Evolutionary conservation across 1,284 basidiomycete genomes (phyloP).

Genomic region (Sutorius eximius): DNA sequence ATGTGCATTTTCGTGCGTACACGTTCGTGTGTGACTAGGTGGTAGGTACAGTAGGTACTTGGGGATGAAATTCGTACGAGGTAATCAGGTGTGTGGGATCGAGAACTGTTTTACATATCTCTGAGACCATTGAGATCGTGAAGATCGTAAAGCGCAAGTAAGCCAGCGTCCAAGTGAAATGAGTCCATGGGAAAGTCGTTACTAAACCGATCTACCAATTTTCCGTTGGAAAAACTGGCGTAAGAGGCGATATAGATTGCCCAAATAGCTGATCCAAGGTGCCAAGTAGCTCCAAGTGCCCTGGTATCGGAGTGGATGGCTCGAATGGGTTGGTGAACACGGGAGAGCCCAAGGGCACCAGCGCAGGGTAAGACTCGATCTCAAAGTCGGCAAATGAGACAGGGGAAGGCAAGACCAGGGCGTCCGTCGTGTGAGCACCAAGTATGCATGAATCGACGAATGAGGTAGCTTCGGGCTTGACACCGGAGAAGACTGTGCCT

Average conservation of each 20-base stretch:
- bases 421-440: conserved; percentile 14
- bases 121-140: neutral
- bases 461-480: conserved; percentile 31
- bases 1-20: conserved; percentile 6
- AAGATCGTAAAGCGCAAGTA: neutral
- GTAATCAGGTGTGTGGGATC: conserved; percentile 2
- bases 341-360: conserved; percentile 25
- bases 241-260: conserved; percentile 27
- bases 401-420: conserved; percentile 1
- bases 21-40: conserved; percentile 1
- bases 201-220: conserved; percentile 15
- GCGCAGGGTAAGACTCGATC: conserved; percentile 4
- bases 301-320: conserved; percentile 3
- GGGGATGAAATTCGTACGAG: conserved; percentile 5
- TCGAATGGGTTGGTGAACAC: conserved; percentile 35
- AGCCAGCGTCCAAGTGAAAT: neutral
- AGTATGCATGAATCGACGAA: conserved; percentile 32
- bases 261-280: conserved; percentile 34
- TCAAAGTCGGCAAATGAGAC: conserved; percentile 12
- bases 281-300: conserved; percentile 15
- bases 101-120: conserved; percentile 8
- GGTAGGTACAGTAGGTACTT: conserved; percentile 19
- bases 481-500: conserved; percentile 27
- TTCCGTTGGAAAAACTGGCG: conserved; percentile 10
- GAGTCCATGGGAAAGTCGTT: neutral